Evolutionary conservation across 129 eudicot genomes (phyloP).

Genomic region (Logfia minima): DNA sequence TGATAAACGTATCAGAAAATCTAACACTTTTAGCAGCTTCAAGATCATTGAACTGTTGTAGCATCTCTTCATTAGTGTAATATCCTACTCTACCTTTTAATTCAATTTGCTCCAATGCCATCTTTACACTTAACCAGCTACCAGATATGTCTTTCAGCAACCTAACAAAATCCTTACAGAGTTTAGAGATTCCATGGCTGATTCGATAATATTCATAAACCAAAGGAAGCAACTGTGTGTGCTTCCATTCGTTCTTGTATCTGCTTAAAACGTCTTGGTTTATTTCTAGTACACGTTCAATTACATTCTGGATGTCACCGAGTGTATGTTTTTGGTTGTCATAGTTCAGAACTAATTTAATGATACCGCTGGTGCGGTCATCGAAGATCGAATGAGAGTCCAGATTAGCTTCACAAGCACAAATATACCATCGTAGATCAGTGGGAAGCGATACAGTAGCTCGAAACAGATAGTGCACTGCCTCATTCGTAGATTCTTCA

Average conservation of each 20-base stretch:
- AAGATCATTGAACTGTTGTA: background rate
- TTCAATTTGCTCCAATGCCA: background rate
- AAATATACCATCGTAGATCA: background rate
- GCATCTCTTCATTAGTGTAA: slow-evolving; percentile 1
- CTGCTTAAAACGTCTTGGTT: background rate
- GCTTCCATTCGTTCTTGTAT: background rate
- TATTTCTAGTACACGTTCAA: background rate
- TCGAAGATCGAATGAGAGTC: background rate
- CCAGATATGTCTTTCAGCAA: background rate
- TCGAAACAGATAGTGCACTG: background rate
- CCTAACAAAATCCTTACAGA: slow-evolving; percentile 8
- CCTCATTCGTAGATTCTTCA: background rate
- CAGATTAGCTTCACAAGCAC: background rate
- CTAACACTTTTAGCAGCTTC: background rate
- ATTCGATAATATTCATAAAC: slow-evolving; percentile 11
- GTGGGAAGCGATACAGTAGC: background rate
- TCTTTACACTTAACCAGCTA: slow-evolving; percentile 14
- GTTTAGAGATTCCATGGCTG: slow-evolving; percentile 1
- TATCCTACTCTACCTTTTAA: background rate
- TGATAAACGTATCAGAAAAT: background rate
- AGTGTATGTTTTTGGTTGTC: background rate
- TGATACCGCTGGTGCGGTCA: background rate
- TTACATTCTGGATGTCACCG: slow-evolving; percentile 5
- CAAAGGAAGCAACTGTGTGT: background rate
- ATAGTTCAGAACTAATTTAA: background rate